A percentile compares a stretch with the other conserved stretches of the same genome.
Conservation (phyloP, 768 basidiomycete genomes). For the Rhodotorula babjevae region DNA sequence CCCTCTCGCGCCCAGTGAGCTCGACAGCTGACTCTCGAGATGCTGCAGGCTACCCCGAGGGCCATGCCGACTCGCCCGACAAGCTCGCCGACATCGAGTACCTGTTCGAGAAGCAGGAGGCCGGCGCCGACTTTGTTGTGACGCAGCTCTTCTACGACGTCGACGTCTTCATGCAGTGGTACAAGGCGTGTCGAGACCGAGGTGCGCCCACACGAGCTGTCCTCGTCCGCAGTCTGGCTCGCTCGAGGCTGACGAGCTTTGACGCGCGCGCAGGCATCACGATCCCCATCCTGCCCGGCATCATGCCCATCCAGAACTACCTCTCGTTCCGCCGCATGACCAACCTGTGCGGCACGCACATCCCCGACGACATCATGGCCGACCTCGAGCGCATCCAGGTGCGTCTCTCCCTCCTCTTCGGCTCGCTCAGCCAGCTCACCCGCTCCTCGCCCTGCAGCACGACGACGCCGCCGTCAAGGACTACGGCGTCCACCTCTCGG, state of each 20-base stretch:
- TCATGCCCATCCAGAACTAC: constrained; percentile 98
- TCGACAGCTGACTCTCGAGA: no score
- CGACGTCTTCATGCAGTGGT: constrained; percentile 78
- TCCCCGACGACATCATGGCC: constrained; percentile 63
- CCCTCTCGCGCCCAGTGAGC: no score
- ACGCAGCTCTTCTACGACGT: constrained; percentile 97
- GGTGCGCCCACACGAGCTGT: constrained; percentile 53
- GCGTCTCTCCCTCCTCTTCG: constrained; percentile 37
- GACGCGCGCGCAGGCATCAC: constrained; percentile 61
- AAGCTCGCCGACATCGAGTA: constrained; percentile 52
- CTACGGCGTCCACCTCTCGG: constrained; percentile 81
- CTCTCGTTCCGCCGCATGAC: constrained; percentile 85
- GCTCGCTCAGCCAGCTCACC: not conserved
- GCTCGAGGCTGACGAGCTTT: not conserved
- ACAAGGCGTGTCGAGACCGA: constrained; percentile 62
- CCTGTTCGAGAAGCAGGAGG: constrained; percentile 82
- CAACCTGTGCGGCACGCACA: constrained; percentile 74
- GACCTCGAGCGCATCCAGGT: constrained; percentile 74
- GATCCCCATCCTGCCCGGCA: constrained; percentile 85
- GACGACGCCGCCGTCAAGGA: constrained; percentile 92
- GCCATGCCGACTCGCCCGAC: constrained; percentile 69
- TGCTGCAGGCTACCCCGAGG: constrained; percentile 77
- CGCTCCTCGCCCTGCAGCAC: constrained; percentile 54
- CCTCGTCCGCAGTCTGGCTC: not conserved
- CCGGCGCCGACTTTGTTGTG: constrained; percentile 90